These are phyloP conservation scores for Mycena maculata DNA, from an alignment of 768 basidiomycete species.

Conservation along the genomic window DNA sequence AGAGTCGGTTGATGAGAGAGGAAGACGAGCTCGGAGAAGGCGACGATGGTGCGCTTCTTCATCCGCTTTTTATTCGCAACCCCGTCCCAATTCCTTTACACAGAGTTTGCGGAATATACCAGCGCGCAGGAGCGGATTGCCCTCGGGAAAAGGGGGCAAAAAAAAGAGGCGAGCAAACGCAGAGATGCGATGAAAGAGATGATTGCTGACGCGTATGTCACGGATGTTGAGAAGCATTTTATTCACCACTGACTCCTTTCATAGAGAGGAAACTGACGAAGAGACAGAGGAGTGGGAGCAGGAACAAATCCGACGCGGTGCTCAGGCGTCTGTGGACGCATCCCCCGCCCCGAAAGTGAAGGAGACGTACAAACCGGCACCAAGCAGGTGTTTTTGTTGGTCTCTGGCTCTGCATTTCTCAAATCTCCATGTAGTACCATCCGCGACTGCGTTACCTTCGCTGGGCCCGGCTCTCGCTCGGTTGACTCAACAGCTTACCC, in stretches of 20 bases:
- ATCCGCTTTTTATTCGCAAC: neutral
- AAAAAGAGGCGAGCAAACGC: constrained; percentile 73
- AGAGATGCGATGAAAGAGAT: constrained; percentile 81
- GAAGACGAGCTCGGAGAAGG: constrained; percentile 91
- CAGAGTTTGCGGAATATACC: constrained; percentile 90
- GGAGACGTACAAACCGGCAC: constrained; percentile 74
- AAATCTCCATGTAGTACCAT: constrained; percentile 68
- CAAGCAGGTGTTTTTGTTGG: constrained; percentile 60
- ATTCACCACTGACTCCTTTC: constrained; percentile 8
- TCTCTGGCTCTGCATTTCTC: constrained; percentile 25
- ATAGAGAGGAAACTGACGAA: constrained; percentile 84
- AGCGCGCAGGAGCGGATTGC: constrained; percentile 90
- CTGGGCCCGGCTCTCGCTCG: constrained; percentile 71
- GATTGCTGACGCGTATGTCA: constrained; percentile 78
- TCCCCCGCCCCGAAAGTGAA: constrained; percentile 55
- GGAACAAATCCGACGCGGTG: constrained; percentile 84
- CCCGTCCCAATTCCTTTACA: constrained; percentile 5
- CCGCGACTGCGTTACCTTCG: constrained; percentile 69
- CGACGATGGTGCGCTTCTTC: constrained; percentile 76
- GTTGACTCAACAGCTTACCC: constrained; percentile 68
- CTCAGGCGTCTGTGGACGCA: constrained; percentile 57
- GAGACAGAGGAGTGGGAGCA: constrained; percentile 89
- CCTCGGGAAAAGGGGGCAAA: constrained; percentile 82
- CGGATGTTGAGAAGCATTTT: neutral
- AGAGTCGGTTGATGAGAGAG: constrained; percentile 83